A percentile compares a stretch with the other conserved stretches of the same genome.
Conservation (phyloP, 192 early-diverging fungal species). For the Coemansia sp. region DNA sequence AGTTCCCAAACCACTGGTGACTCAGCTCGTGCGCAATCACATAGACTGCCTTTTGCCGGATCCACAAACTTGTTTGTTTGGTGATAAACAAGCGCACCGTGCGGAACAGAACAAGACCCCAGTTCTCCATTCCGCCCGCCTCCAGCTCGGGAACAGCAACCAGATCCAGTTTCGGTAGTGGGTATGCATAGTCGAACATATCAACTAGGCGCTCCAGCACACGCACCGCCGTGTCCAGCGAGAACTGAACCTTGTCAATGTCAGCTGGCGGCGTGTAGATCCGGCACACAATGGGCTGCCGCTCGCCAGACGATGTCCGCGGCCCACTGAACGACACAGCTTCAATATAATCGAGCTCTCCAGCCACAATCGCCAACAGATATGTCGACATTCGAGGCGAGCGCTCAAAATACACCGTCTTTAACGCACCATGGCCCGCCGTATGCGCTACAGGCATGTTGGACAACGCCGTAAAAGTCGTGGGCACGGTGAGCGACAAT, state of each 20-base stretch:
- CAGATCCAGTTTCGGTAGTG: conserved; percentile 71
- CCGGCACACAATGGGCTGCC: conserved; percentile 56
- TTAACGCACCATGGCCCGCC: conserved; percentile 16
- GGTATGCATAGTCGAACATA: conserved; percentile 68
- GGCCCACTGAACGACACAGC: conserved; percentile 18
- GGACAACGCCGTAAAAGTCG: conserved; percentile 63
- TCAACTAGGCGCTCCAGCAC: conserved; percentile 72
- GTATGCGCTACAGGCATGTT: conserved; percentile 65
- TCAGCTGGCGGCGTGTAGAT: conserved; percentile 69
- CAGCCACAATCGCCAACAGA: conserved; percentile 72
- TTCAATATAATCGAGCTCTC: conserved; percentile 80
- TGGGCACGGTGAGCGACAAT: conserved; percentile 62
- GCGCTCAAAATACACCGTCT: conserved; percentile 64
- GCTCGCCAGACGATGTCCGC: conserved; percentile 53
- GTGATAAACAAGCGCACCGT: conserved; percentile 69
- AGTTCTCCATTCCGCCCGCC: conserved; percentile 87
- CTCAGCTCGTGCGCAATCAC: conserved; percentile 79
- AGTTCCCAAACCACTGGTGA: conserved; percentile 85
- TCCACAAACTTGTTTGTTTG: conserved; percentile 59
- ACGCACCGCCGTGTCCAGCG: conserved; percentile 64
- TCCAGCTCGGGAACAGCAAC: conserved; percentile 81
- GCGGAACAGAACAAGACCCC: conserved; percentile 81
- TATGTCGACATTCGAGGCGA: conserved; percentile 85
- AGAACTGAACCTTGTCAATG: conserved; percentile 66
- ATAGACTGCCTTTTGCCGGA: conserved; percentile 62